A percentile compares a stretch with the other conserved stretches of the same genome.
phyloP scores from a whole-genome alignment of 805 yeast genomes.

The Cephaloascus albidus region DNA sequence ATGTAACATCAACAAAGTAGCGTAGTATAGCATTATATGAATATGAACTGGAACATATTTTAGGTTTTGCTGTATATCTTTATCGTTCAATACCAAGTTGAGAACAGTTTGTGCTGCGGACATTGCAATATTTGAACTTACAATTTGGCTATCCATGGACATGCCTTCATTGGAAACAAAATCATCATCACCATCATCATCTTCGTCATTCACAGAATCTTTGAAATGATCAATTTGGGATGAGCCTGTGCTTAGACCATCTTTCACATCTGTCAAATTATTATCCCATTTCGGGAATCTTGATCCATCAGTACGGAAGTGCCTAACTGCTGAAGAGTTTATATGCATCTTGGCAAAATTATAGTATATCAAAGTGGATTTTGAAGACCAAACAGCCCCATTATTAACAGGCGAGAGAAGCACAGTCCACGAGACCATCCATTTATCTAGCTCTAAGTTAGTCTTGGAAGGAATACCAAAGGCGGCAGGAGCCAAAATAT shows the following conservation, averaged over 20 bases:
- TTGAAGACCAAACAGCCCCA: constrained; percentile 54
- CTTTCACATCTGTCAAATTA: constrained; percentile 6
- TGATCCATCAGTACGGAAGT: constrained; percentile 20
- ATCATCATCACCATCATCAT: constrained; percentile 11
- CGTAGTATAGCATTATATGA: constrained; percentile 62
- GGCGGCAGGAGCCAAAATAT: constrained; percentile 44
- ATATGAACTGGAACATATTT: constrained; percentile 66
- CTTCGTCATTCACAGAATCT: constrained; percentile 1
- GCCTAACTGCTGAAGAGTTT: constrained; percentile 41
- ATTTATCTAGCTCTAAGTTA: constrained; percentile 58
- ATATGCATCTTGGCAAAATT: constrained; percentile 72
- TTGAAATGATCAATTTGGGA: constrained; percentile 1
- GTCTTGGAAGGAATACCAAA: constrained; percentile 64
- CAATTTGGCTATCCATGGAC: constrained; percentile 3
- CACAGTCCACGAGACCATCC: constrained; percentile 81
- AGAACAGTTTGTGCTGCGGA: constrained; percentile 57
- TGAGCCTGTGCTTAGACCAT: constrained; percentile 11
- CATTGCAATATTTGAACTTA: constrained; percentile 40
- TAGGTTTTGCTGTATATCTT: constrained; percentile 45
- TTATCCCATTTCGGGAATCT: constrained; percentile 25
- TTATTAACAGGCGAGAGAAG: constrained; percentile 45
- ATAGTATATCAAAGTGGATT: constrained; percentile 60
- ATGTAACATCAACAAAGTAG: constrained; percentile 45
- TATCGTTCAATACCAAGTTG: constrained; percentile 48
- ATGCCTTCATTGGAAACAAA: neutral